A percentile compares a stretch with the other conserved stretches of the same genome.
These are phyloP conservation scores for Solanum sparsipilum DNA, from an alignment of 257 asterid species.

Conservation along the genomic window DNA sequence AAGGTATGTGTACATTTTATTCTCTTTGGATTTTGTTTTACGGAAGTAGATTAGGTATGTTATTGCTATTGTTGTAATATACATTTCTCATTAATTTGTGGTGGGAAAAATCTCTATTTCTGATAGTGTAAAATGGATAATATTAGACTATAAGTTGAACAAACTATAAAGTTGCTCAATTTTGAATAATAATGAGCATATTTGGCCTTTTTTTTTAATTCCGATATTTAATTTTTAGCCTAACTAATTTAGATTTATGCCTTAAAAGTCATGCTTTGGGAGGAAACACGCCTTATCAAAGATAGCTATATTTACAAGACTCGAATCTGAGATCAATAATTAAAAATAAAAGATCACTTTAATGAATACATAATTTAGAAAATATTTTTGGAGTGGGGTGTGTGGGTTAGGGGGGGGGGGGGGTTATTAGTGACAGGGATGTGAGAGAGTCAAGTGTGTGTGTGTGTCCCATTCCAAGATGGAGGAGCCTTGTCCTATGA, in stretches of 20 bases:
- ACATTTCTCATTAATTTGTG: not conserved
- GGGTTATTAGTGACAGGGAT: not conserved
- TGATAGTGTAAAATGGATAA: not conserved
- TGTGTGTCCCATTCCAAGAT: slow-evolving; percentile 4
- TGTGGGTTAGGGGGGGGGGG: not conserved
- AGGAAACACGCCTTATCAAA: not conserved
- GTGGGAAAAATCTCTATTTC: not conserved
- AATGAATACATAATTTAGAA: not conserved
- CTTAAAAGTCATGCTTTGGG: not conserved
- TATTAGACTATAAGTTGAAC: not conserved
- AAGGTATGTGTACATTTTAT: too few species aligned
- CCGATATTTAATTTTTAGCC: not conserved
- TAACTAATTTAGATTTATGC: not conserved
- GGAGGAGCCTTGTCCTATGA: slow-evolving; percentile 15
- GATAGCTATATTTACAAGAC: not conserved
- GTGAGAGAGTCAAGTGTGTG: slow-evolving; percentile 12
- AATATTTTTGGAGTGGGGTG: not conserved
- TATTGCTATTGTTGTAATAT: too few species aligned
- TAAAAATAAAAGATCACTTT: not conserved
- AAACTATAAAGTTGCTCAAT: not conserved
- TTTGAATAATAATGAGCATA: not conserved
- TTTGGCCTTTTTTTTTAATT: not conserved
- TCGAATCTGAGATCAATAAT: fast-evolving
- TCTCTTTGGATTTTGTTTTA: too few species aligned
- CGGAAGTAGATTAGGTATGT: too few species aligned